Conservation (phyloP, 2,329 filamentous ascomycete species). For the Aureobasidium sp. region DNA sequence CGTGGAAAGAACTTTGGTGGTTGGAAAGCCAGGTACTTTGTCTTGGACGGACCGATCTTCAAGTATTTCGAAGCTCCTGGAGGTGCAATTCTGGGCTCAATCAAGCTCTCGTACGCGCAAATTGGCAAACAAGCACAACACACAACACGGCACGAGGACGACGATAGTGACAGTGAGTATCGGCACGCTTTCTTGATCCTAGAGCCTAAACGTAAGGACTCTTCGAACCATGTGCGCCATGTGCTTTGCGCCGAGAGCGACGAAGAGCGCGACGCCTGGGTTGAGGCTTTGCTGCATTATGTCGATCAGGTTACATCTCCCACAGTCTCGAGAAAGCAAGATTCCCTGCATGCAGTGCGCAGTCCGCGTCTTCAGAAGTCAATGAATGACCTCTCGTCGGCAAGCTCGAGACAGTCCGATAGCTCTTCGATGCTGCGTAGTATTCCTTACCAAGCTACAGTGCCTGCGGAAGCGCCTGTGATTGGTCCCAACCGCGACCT, state of each 20-base stretch:
- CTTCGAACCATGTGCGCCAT: constrained; percentile 78
- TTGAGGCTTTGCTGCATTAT: constrained; percentile 81
- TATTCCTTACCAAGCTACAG: constrained; percentile 50
- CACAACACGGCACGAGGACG: constrained; percentile 52
- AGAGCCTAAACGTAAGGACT: constrained; percentile 95
- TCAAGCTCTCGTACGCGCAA: constrained; percentile 83
- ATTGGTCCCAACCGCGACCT: constrained; percentile 34
- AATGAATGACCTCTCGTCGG: constrained; percentile 29
- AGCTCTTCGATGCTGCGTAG: constrained; percentile 24
- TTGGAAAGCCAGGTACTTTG: constrained; percentile 82
- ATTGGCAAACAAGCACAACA: constrained; percentile 81
- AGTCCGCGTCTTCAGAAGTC: constrained; percentile 31
- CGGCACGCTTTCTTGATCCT: constrained; percentile 91
- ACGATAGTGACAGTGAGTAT: constrained; percentile 88
- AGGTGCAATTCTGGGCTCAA: constrained; percentile 83
- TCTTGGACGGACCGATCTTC: constrained; percentile 62
- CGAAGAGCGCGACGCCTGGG: constrained; percentile 85
- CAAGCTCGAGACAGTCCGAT: constrained; percentile 19
- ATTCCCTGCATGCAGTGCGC: constrained; percentile 45
- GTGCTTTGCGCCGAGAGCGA: constrained; percentile 95
- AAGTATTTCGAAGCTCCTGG: constrained; percentile 91
- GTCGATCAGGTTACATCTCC: constrained; percentile 57
- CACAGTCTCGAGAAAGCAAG: background rate
- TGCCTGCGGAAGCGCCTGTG: constrained; percentile 52
- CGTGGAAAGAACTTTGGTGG: constrained; percentile 97